These are phyloP conservation scores for Kwoniella sp. DNA, from an alignment of 768 basidiomycete species.

Conservation along the genomic window DNA sequence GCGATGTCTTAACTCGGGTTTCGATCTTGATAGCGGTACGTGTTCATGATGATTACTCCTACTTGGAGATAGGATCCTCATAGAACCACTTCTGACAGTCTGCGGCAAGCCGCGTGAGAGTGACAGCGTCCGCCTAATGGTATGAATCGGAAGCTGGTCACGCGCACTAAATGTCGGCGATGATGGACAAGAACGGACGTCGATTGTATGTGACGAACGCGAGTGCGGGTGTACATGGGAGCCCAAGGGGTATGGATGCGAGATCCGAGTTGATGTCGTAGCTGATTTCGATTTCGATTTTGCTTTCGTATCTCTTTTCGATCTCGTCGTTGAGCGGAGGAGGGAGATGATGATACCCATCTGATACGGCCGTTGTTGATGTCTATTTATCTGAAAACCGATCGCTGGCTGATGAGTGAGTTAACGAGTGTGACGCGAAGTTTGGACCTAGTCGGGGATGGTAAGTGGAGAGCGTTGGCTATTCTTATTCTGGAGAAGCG, in stretches of 20 bases:
- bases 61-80: too few relatives aligned
- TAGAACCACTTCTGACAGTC: too few relatives aligned
- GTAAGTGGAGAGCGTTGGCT: too few relatives aligned
- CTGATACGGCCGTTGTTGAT: not conserved
- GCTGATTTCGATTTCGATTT: not conserved
- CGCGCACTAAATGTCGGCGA: not conserved
- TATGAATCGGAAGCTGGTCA: not conserved
- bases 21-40: not conserved
- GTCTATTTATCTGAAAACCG: too few relatives aligned
- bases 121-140: not conserved
- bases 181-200: too few relatives aligned
- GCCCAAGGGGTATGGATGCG: constrained; percentile 22
- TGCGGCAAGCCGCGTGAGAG: not conserved
- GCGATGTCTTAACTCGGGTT: not conserved
- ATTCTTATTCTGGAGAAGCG: too few relatives aligned
- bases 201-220: not conserved
- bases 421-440: too few relatives aligned
- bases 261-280: constrained; percentile 10
- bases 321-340: not conserved
- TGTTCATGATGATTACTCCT: too few relatives aligned
- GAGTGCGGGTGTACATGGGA: not conserved
- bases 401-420: too few relatives aligned
- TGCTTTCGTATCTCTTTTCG: not conserved
- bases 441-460: too few relatives aligned
- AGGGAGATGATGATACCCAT: constrained; percentile 16